Conservation (phyloP, 2,329 filamentous ascomycete species). For the Purpureocillium lavendulum region DNA sequence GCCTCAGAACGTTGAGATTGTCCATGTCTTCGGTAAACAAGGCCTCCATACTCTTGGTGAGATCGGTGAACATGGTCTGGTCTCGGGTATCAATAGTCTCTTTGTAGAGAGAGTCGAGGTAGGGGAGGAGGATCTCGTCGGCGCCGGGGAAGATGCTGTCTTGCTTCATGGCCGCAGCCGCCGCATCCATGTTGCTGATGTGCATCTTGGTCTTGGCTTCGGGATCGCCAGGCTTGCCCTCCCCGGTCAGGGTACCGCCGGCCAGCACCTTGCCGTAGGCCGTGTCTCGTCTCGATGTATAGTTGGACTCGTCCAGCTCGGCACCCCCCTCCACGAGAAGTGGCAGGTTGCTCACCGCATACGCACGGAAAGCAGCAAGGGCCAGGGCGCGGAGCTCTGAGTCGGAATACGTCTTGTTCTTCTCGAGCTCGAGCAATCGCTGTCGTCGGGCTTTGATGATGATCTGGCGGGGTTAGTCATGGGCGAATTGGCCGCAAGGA, state of each 20-base stretch:
- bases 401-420: conserved; percentile 54
- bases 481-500: not conserved
- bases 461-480: conserved; percentile 28
- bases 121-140: conserved; percentile 67
- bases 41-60: conserved; percentile 80
- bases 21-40: conserved; percentile 85
- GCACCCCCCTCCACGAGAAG: conserved; percentile 35
- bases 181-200: conserved; percentile 53
- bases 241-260: conserved; percentile 46
- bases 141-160: conserved; percentile 44
- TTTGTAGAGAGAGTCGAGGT: conserved; percentile 65
- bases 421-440: conserved; percentile 69
- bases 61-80: conserved; percentile 71
- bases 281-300: conserved; percentile 37
- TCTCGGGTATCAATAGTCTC: conserved; percentile 53
- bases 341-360: conserved; percentile 47
- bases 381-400: conserved; percentile 38
- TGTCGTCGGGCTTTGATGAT: conserved; percentile 64
- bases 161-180: conserved; percentile 38
- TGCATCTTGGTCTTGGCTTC: conserved; percentile 91
- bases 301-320: conserved; percentile 40
- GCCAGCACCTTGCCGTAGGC: conserved; percentile 46
- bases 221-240: conserved; percentile 60
- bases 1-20: conserved; percentile 73
- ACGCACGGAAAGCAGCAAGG: conserved; percentile 44